These are phyloP conservation scores for Lachancea dasiensis DNA, from an alignment of 805 yeast genomes.

Conservation along the genomic window DNA sequence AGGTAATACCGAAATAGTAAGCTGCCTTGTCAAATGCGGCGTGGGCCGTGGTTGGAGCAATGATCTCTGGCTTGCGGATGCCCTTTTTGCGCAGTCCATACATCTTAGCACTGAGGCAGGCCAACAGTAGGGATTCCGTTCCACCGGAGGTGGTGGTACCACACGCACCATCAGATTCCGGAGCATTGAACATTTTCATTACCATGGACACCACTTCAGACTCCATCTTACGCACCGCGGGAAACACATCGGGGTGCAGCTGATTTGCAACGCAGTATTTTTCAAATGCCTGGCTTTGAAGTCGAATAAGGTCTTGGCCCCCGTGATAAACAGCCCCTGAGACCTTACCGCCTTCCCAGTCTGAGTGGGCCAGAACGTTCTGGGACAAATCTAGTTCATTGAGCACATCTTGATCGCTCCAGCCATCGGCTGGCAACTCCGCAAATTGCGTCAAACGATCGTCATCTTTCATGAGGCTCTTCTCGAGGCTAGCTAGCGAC, in stretches of 20 bases:
- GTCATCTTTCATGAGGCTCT: constrained; percentile 51
- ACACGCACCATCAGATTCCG: constrained; percentile 45
- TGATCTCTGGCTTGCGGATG: constrained; percentile 70
- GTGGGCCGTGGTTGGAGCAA: constrained; percentile 86
- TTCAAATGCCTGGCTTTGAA: constrained; percentile 74
- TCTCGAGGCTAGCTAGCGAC: constrained; percentile 46
- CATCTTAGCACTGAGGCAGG: constrained; percentile 85
- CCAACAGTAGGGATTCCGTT: constrained; percentile 81
- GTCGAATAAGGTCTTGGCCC: constrained; percentile 63
- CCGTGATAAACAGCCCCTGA: constrained; percentile 98
- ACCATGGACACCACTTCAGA: constrained; percentile 93
- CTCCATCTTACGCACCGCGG: constrained; percentile 95
- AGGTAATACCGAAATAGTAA: constrained; percentile 78
- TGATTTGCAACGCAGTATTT: constrained; percentile 86
- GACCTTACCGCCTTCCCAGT: constrained; percentile 80
- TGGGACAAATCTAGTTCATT: constrained; percentile 46
- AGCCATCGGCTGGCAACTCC: constrained; percentile 54
- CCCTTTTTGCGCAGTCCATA: constrained; percentile 55
- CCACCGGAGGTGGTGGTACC: constrained; percentile 92
- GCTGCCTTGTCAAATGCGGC: constrained; percentile 96
- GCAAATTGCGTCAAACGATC: constrained; percentile 39
- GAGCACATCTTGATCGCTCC: constrained; percentile 42
- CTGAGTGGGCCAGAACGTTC: constrained; percentile 50
- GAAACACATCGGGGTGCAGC: constrained; percentile 94
- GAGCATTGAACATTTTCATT: constrained; percentile 73